Percentiles rank a stretch among this genome's conserved stretches.
phyloP scores from a whole-genome alignment of 2,329 filamentous ascomycete species.

The Pseudogymnoascus destructans region DNA sequence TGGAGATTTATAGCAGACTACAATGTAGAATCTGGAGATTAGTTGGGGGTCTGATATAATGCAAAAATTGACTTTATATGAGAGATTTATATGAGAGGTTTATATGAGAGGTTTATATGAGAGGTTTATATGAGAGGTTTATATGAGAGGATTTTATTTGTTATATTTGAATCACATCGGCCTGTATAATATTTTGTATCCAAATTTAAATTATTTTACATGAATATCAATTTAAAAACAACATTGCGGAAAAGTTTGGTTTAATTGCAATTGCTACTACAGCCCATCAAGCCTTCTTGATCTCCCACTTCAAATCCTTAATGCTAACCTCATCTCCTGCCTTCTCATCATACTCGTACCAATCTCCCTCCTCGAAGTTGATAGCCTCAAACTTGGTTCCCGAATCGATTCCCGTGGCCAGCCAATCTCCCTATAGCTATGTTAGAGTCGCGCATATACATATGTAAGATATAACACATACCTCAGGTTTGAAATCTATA shows the following conservation, averaged over 20 bases:
- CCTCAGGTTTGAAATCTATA: constrained; percentile 78
- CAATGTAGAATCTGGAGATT: not conserved
- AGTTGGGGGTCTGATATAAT: not conserved
- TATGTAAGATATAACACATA: constrained; percentile 30
- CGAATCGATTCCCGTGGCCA: constrained; percentile 70
- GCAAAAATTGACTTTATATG: not conserved
- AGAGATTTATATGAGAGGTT: not conserved
- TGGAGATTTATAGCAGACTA: not conserved
- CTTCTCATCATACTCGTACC: constrained; percentile 98
- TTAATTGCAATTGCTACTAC: not conserved
- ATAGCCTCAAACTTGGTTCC: constrained; percentile 69
- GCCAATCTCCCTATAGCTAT: constrained; percentile 65
- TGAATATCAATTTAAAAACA: not conserved
- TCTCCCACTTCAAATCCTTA: constrained; percentile 77
- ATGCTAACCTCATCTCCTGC: constrained; percentile 82
- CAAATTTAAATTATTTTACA: not conserved
- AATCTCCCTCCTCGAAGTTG: constrained; percentile 80
- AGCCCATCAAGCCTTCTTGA: constrained; percentile 30
- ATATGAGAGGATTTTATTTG: not conserved
- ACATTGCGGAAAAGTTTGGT: not conserved
- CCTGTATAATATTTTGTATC: not conserved
- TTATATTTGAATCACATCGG: not conserved
- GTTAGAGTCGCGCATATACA: not conserved
- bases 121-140: too few relatives aligned
- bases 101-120: too few relatives aligned